phyloP scores from a whole-genome alignment of 148 eudicot genomes.

The Persicaria maculosa region DNA sequence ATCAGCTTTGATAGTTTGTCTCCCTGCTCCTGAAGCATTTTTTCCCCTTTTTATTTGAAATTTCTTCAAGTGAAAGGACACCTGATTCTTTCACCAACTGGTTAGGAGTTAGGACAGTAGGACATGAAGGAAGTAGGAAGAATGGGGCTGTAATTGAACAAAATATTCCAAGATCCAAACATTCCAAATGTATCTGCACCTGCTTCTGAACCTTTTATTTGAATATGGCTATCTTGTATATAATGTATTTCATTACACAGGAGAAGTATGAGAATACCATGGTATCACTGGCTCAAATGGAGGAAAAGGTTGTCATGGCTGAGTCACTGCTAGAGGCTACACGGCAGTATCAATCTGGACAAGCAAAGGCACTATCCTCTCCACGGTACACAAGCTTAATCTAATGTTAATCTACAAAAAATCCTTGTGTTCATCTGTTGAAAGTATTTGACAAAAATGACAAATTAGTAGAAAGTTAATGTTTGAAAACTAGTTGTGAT shows the following conservation, averaged over 20 bases:
- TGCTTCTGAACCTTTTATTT: neutral
- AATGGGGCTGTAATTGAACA: neutral
- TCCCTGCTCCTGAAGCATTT: neutral
- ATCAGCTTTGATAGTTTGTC: too few relatives aligned
- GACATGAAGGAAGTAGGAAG: too few relatives aligned
- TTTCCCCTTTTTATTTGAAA: neutral
- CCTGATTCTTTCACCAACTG: neutral
- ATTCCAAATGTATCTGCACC: neutral
- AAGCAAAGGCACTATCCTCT: constrained; percentile 54
- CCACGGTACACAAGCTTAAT: constrained; percentile 39
- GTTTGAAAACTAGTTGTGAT: neutral
- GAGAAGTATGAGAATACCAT: constrained; percentile 67
- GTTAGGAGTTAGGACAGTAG: neutral
- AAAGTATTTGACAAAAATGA: neutral
- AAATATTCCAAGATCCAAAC: neutral
- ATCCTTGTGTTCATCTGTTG: neutral
- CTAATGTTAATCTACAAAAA: neutral
- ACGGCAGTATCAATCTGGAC: constrained; percentile 67
- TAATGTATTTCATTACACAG: constrained; percentile 22
- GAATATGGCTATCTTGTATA: neutral
- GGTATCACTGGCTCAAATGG: constrained; percentile 56
- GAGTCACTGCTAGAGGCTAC: constrained; percentile 86
- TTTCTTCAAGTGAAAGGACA: neutral
- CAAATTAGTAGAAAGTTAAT: neutral
- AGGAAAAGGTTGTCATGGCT: constrained; percentile 72